These are phyloP conservation scores for Globisporangium megalacanthum DNA, from an alignment of 352 stramenopile genomes.

Conservation along the genomic window DNA sequence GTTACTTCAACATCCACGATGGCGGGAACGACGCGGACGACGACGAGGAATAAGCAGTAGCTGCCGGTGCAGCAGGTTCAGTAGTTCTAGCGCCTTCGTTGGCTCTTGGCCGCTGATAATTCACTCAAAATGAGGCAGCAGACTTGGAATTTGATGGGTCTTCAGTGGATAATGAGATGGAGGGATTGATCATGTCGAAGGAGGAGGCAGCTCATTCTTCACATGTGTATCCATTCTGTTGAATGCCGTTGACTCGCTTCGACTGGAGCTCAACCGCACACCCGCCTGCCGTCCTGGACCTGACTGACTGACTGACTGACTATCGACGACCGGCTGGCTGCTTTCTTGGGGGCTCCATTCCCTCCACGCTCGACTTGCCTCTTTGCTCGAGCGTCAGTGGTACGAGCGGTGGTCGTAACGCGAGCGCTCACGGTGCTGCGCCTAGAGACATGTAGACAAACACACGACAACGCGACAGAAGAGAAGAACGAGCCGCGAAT, in stretches of 20 bases:
- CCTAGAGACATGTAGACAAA: constrained; percentile 1
- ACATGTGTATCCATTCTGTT: no score
- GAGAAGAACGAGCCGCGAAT: constrained; percentile 2
- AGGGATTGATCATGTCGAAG: no score
- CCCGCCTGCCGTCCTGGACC: not conserved
- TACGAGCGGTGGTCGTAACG: constrained; percentile 13
- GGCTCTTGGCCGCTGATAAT: not conserved
- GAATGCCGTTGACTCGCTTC: not conserved
- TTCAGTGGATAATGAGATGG: not conserved
- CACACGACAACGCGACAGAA: not conserved
- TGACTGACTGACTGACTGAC: constrained; percentile 2
- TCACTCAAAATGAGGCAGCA: constrained; percentile 3
- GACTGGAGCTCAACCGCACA: not conserved
- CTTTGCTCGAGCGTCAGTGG: constrained; percentile 1
- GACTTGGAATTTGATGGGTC: not conserved
- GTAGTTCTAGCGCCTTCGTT: not conserved
- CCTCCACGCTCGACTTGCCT: not conserved
- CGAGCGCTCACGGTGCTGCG: constrained; percentile 15
- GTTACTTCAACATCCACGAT: constrained; percentile 98
- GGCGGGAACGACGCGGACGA: constrained; percentile 88
- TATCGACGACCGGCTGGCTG: not conserved
- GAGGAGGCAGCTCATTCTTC: no score
- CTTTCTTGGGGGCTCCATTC: no score
- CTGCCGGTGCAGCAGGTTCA: not conserved
- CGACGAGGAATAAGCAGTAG: constrained; percentile 76